These are phyloP conservation scores for Nemania sp. DNA, from an alignment of 2,329 filamentous ascomycete genomes.

Conservation along the genomic window DNA sequence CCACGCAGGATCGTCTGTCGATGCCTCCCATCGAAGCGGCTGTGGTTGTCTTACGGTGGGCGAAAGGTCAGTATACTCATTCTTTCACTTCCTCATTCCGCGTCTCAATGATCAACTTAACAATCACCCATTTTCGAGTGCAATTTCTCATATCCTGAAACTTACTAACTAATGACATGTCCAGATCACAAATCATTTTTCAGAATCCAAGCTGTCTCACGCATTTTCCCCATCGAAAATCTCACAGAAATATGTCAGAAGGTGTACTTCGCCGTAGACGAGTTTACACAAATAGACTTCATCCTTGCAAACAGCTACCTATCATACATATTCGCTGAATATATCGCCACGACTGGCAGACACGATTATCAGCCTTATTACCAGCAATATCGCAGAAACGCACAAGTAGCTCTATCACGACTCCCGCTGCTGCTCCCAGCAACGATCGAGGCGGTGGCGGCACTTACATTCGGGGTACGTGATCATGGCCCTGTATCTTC, in stretches of 20 bases:
- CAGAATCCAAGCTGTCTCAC: constrained; percentile 39
- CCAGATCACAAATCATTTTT: constrained; percentile 34
- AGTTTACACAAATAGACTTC: constrained; percentile 39
- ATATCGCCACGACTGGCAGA: constrained; percentile 33
- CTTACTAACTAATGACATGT: constrained; percentile 9
- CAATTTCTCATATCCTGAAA: background rate
- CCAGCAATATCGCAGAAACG: constrained; percentile 34
- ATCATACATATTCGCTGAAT: constrained; percentile 42
- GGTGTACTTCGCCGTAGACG: constrained; percentile 43
- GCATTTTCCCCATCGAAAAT: constrained; percentile 38
- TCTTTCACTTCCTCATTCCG: too few relatives aligned
- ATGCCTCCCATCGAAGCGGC: constrained; percentile 39
- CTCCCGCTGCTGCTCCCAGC: constrained; percentile 41
- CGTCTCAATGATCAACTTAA: too few relatives aligned
- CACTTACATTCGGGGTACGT: constrained; percentile 41
- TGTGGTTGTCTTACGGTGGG: constrained; percentile 39
- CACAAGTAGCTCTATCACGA: constrained; percentile 31
- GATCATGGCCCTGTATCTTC: too few relatives aligned
- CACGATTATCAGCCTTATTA: constrained; percentile 32
- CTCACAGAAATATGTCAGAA: constrained; percentile 41
- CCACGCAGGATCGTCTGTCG: constrained; percentile 9
- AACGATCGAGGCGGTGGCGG: constrained; percentile 41
- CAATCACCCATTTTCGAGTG: too few relatives aligned
- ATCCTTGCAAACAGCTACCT: constrained; percentile 44
- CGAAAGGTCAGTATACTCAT: constrained; percentile 33